phyloP scores from a whole-genome alignment of 1,284 basidiomycete genomes.

The Cutaneotrichosporon curvatum region DNA sequence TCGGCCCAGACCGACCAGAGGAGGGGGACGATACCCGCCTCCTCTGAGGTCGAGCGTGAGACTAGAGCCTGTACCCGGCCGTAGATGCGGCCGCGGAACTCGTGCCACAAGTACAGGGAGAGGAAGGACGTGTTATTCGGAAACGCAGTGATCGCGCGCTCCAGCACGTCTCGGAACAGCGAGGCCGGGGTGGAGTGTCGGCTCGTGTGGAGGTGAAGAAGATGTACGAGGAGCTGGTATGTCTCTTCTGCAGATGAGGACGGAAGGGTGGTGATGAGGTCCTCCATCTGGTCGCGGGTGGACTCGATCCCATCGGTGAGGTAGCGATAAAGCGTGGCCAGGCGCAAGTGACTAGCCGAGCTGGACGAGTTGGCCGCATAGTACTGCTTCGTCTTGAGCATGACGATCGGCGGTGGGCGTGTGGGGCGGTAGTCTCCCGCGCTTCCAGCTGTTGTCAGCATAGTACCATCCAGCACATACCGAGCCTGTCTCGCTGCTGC shows the following conservation, averaged over 20 bases:
- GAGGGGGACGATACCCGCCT: constrained; percentile 24
- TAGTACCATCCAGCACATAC: constrained; percentile 3
- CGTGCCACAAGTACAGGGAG: constrained; percentile 45
- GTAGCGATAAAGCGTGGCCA: constrained; percentile 29
- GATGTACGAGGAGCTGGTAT: constrained; percentile 38
- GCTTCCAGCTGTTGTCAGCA: constrained; percentile 1
- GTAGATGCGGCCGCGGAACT: constrained; percentile 43
- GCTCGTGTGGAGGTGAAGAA: constrained; percentile 38
- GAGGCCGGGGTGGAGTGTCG: constrained; percentile 32
- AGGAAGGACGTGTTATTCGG: constrained; percentile 48
- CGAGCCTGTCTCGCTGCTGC: constrained; percentile 6
- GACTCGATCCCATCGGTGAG: constrained; percentile 23
- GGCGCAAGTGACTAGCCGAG: constrained; percentile 18
- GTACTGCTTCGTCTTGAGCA: constrained; percentile 33
- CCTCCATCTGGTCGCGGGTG: constrained; percentile 13
- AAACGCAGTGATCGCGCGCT: constrained; percentile 41
- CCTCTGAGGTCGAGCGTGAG: constrained; percentile 16
- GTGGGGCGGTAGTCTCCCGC: constrained; percentile 1
- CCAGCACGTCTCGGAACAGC: constrained; percentile 38
- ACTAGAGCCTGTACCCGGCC: constrained; percentile 44
- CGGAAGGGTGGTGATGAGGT: constrained; percentile 11
- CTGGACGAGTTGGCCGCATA: constrained; percentile 10
- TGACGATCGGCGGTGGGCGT: constrained; percentile 16
- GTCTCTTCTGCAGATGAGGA: constrained; percentile 35
- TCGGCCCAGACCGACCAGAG: constrained; percentile 46